A percentile compares a stretch with the other conserved stretches of the same genome.
phyloP scores from a whole-genome alignment of 2,329 filamentous ascomycete species.

The Claviceps sp. region DNA sequence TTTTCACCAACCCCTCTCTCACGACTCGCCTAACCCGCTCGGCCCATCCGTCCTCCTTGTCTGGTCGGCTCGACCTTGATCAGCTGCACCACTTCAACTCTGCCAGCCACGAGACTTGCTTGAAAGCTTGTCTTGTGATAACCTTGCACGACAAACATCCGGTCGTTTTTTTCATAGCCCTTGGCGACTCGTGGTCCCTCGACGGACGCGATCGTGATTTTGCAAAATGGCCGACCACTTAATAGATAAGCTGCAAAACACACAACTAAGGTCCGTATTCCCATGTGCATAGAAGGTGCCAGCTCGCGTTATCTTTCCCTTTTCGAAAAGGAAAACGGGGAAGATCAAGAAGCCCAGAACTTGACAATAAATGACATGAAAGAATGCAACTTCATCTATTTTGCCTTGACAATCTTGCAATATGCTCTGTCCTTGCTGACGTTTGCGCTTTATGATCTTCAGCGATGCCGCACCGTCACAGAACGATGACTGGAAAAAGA shows the following conservation, averaged over 20 bases:
- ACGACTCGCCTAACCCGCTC: not conserved
- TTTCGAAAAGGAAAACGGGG: not conserved
- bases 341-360: not conserved
- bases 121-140: conserved; percentile 6
- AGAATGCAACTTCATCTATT: not conserved
- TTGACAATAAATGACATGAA: not conserved
- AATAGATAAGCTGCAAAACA: conserved; percentile 29
- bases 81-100: not conserved
- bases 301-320: not conserved
- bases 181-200: conserved; percentile 12
- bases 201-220: conserved; percentile 14
- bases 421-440: conserved; percentile 1
- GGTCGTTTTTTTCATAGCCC: not conserved
- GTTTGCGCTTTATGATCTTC: conserved; percentile 1
- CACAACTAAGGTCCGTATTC: conserved; percentile 26
- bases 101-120: not conserved
- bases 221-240: conserved; percentile 31
- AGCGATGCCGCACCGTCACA: conserved; percentile 34
- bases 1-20: conserved; percentile 2
- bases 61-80: not conserved
- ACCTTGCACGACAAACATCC: conserved; percentile 11
- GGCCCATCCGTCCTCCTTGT: not conserved
- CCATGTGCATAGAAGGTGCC: not conserved
- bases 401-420: not conserved
- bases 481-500: conserved; percentile 59